Conservation (phyloP, 805 yeast genomes). For the Metschnikowia kofuensis region DNA sequence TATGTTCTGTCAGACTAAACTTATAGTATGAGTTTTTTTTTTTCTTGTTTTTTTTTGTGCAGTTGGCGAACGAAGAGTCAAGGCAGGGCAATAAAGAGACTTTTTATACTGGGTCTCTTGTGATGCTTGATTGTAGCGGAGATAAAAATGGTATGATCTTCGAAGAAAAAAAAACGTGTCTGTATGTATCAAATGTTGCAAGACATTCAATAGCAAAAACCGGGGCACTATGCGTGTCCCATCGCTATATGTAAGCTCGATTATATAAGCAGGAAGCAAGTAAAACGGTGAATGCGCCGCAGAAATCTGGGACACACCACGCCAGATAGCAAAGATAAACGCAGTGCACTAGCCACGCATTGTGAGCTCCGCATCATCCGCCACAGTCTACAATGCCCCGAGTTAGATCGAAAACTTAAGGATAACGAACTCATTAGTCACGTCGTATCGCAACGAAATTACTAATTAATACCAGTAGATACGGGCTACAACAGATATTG, state of each 20-base stretch:
- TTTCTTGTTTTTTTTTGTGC: too few species aligned
- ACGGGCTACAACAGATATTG: background rate
- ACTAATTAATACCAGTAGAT: background rate
- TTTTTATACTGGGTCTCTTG: too few species aligned
- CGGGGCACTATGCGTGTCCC: slow-evolving; percentile 6
- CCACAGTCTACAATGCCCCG: too few species aligned
- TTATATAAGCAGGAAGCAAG: slow-evolving; percentile 8
- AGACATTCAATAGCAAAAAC: background rate
- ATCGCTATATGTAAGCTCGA: slow-evolving; percentile 5
- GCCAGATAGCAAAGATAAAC: slow-evolving; percentile 3
- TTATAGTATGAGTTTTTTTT: too few species aligned
- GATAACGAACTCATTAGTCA: background rate
- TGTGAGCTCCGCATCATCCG: background rate
- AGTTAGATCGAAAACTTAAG: too few species aligned
- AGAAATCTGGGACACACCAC: background rate
- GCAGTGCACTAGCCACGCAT: slow-evolving; percentile 1
- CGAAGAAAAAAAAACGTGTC: background rate
- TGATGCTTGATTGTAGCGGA: too few species aligned
- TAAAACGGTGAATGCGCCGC: slow-evolving; percentile 3
- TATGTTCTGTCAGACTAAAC: too few species aligned
- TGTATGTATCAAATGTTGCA: background rate
- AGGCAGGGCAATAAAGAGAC: too few species aligned
- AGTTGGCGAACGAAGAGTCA: too few species aligned
- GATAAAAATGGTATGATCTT: too few species aligned
- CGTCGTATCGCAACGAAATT: background rate